These are phyloP conservation scores for Ganoderma meredithae DNA, from an alignment of 1,284 basidiomycete genomes.

Conservation along the genomic window DNA sequence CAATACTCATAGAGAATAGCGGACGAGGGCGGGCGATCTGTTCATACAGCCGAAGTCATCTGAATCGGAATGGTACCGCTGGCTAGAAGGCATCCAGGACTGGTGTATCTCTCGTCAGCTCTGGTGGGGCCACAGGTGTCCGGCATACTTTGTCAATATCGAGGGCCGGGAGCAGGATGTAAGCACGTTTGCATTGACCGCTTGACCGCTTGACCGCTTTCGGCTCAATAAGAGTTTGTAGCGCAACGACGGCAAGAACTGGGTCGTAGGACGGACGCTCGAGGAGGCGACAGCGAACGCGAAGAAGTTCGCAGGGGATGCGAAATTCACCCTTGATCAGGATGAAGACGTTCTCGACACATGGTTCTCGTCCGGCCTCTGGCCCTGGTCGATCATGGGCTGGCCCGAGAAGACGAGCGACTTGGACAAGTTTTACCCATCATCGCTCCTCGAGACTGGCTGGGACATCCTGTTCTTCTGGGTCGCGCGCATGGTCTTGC, in stretches of 20 bases:
- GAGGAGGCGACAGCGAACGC: slow-evolving; percentile 89
- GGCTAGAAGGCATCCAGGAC: slow-evolving; percentile 97
- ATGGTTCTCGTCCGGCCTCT: slow-evolving; percentile 98
- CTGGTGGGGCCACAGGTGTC: slow-evolving; percentile 99
- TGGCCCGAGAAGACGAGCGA: slow-evolving; percentile 89
- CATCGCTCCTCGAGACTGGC: slow-evolving; percentile 93
- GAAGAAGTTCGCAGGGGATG: slow-evolving; percentile 73
- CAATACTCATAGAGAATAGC: slow-evolving; percentile 51
- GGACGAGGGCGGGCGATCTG: slow-evolving; percentile 88
- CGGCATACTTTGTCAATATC: slow-evolving; percentile 92
- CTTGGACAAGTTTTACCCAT: slow-evolving; percentile 86
- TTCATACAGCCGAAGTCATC: slow-evolving; percentile 85
- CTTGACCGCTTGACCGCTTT: not conserved
- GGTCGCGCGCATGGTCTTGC: slow-evolving; percentile 98
- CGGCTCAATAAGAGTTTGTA: slow-evolving; percentile 40
- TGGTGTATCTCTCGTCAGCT: slow-evolving; percentile 99
- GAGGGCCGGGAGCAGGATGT: slow-evolving; percentile 85
- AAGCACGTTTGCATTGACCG: slow-evolving; percentile 37
- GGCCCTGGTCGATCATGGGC: slow-evolving; percentile 98
- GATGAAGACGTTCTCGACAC: slow-evolving; percentile 99
- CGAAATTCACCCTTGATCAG: slow-evolving; percentile 85
- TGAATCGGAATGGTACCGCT: slow-evolving; percentile 96
- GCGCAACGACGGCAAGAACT: slow-evolving; percentile 77
- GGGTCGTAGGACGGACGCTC: slow-evolving; percentile 89
- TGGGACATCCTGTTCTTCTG: slow-evolving; percentile 99